A percentile compares a stretch with the other conserved stretches of the same genome.
Evolutionary conservation across 805 yeast genomes (phyloP).

Genomic region (Torulaspora maleeae): DNA sequence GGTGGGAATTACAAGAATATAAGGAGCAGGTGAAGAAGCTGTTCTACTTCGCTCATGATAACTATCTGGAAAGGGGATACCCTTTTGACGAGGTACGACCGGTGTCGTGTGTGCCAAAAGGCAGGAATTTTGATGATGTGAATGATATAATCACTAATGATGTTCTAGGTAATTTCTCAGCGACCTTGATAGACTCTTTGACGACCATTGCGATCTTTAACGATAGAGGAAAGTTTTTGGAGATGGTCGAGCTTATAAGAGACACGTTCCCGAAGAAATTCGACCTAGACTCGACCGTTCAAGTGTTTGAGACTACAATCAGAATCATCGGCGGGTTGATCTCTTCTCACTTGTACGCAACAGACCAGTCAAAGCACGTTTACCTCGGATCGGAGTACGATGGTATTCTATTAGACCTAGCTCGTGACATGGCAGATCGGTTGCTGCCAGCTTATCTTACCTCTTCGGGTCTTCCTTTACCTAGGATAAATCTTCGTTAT

Average conservation of each 20-base stretch:
- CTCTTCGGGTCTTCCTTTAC: slow-evolving; percentile 62
- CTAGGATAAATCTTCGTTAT: slow-evolving; percentile 62
- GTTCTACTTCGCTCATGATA: slow-evolving; percentile 70
- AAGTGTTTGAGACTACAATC: slow-evolving; percentile 83
- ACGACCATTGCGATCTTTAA: slow-evolving; percentile 75
- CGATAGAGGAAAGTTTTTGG: slow-evolving; percentile 51
- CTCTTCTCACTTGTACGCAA: slow-evolving; percentile 70
- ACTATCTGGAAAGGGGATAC: slow-evolving; percentile 63
- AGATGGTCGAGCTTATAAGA: slow-evolving; percentile 41
- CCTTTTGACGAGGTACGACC: slow-evolving; percentile 85
- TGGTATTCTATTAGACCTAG: slow-evolving; percentile 66
- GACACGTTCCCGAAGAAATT: slow-evolving; percentile 41
- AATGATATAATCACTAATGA: slow-evolving; percentile 65
- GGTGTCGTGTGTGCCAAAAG: slow-evolving; percentile 60
- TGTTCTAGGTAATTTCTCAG: slow-evolving; percentile 76
- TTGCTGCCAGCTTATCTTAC: slow-evolving; percentile 68
- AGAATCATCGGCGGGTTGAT: slow-evolving; percentile 78
- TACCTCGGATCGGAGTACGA: slow-evolving; percentile 45
- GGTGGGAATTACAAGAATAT: slow-evolving; percentile 30
- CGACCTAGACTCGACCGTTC: slow-evolving; percentile 64
- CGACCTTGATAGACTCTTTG: slow-evolving; percentile 72
- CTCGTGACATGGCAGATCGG: slow-evolving; percentile 69
- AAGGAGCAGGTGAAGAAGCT: slow-evolving; percentile 48
- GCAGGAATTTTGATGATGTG: slow-evolving; percentile 53
- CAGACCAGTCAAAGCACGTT: slow-evolving; percentile 43